A percentile compares a stretch with the other conserved stretches of the same genome.
phyloP scores from a whole-genome alignment of 768 basidiomycete species.

The Russula ochroleuca region DNA sequence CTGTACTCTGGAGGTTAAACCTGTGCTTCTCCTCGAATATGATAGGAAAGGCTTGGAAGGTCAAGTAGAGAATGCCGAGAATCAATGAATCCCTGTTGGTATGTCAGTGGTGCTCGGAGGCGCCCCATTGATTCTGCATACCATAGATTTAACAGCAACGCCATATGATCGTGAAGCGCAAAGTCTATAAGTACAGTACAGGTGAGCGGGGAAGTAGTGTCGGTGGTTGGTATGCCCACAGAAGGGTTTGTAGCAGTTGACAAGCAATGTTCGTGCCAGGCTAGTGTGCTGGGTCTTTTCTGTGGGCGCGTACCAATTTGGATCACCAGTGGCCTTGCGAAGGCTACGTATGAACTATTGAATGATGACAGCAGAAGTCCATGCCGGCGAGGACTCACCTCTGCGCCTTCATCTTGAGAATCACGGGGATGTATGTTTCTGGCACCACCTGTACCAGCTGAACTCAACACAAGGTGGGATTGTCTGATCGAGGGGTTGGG shows the following conservation, averaged over 20 bases:
- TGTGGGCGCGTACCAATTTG: constrained; percentile 52
- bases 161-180: constrained; percentile 68
- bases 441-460: constrained; percentile 50
- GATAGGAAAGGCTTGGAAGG: constrained; percentile 55
- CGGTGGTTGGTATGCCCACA: constrained; percentile 40
- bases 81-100: constrained; percentile 37
- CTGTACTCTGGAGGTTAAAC: constrained; percentile 51
- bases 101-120: constrained; percentile 2
- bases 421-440: constrained; percentile 64
- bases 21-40: constrained; percentile 46
- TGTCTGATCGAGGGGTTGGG: not conserved
- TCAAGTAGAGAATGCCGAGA: constrained; percentile 46
- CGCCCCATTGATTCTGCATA: constrained; percentile 32
- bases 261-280: constrained; percentile 44
- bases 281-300: constrained; percentile 45
- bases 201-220: constrained; percentile 3
- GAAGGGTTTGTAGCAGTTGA: constrained; percentile 70
- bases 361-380: not conserved
- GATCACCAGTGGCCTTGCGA: constrained; percentile 52
- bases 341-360: constrained; percentile 37
- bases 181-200: constrained; percentile 45
- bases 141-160: constrained; percentile 67
- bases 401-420: constrained; percentile 56
- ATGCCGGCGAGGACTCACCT: constrained; percentile 36
- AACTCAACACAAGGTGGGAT: not conserved